phyloP scores from a whole-genome alignment of 2,329 filamentous ascomycete species.

The Ceratocystiopsis minuta region DNA sequence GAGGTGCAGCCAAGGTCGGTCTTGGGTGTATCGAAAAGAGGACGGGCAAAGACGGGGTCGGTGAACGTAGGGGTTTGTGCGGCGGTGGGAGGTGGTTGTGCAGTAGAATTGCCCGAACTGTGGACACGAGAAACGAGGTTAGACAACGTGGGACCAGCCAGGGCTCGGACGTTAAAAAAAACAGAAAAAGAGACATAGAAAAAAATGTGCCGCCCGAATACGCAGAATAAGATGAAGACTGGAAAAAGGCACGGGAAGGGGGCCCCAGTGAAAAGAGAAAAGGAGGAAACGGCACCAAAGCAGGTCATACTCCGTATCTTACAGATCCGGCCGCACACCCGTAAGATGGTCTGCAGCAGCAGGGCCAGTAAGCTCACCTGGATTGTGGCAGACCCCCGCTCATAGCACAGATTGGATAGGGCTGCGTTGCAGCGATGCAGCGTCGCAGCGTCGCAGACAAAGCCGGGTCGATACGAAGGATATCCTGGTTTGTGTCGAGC shows the following conservation, averaged over 20 bases:
- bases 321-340: background rate
- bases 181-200: background rate
- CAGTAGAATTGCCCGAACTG: constrained; percentile 47
- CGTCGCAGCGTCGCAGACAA: no score
- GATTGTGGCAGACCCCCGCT: constrained; percentile 38
- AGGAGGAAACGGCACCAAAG: background rate
- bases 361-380: constrained; percentile 21
- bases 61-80: constrained; percentile 37
- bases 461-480: no score
- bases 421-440: no score
- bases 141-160: no score
- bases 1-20: constrained; percentile 29
- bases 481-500: no score
- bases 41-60: constrained; percentile 29
- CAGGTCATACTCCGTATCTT: no score
- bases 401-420: constrained; percentile 31
- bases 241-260: constrained; percentile 3
- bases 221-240: background rate
- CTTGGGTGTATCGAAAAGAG: constrained; percentile 39
- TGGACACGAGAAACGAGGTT: constrained; percentile 7
- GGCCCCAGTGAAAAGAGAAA: background rate
- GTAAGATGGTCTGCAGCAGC: background rate
- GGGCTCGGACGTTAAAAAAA: background rate
- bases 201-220: background rate
- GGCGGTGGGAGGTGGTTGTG: constrained; percentile 36